These are phyloP conservation scores for Dovyalis caffra DNA, from an alignment of 345 rosid genomes.

Conservation along the genomic window DNA sequence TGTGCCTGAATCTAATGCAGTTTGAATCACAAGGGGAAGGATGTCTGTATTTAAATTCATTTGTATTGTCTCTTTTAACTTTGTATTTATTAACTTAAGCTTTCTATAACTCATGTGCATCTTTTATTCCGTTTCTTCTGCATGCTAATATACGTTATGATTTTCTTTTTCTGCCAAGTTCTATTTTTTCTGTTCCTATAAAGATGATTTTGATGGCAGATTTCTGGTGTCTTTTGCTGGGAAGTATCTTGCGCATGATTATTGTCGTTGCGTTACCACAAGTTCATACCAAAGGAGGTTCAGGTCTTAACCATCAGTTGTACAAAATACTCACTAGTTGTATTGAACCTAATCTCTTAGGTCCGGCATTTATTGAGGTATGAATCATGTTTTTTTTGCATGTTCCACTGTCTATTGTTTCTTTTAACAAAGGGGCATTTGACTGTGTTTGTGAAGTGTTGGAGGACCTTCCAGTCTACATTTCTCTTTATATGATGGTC, in stretches of 20 bases:
- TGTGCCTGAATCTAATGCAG: neutral
- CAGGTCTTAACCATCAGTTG: slow-evolving; percentile 49
- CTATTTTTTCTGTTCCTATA: neutral
- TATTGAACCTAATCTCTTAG: slow-evolving; percentile 59
- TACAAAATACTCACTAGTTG: slow-evolving; percentile 57
- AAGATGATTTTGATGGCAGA: slow-evolving; percentile 46
- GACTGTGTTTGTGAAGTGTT: neutral
- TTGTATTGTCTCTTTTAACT: neutral
- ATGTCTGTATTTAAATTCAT: neutral
- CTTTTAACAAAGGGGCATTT: neutral
- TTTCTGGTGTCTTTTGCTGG: slow-evolving; percentile 88
- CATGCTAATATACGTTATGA: neutral
- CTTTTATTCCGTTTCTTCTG: neutral
- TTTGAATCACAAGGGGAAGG: neutral
- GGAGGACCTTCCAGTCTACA: neutral
- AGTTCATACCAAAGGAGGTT: slow-evolving; percentile 34
- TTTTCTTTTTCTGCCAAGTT: neutral
- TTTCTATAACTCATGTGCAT: neutral
- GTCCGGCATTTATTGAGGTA: slow-evolving; percentile 98
- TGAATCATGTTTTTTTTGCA: neutral
- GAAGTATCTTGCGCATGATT: slow-evolving; percentile 68
- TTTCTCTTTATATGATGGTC: neutral
- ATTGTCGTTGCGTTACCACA: slow-evolving; percentile 46
- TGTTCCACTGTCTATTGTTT: neutral
- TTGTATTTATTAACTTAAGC: neutral